Conservation (phyloP, 495 filamentous ascomycete species). For the Penicillium silybi region DNA sequence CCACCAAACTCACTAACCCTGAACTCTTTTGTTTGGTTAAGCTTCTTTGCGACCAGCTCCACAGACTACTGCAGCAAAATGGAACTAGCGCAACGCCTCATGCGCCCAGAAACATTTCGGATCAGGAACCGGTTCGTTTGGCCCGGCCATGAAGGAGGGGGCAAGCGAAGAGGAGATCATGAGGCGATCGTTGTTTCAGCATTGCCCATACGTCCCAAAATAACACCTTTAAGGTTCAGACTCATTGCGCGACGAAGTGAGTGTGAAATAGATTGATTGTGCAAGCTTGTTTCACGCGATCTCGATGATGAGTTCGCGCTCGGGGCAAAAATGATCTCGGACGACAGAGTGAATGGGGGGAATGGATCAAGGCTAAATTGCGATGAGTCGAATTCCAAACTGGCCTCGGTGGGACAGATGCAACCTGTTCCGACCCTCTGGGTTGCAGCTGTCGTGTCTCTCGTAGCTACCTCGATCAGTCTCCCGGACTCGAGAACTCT, state of each 20-base stretch:
- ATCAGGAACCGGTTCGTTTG: conserved; percentile 21
- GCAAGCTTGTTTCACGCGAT: neutral
- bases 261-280: conserved; percentile 11
- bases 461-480: neutral
- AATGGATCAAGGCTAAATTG: conserved; percentile 2
- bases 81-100: conserved; percentile 10
- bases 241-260: conserved; percentile 5
- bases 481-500: neutral
- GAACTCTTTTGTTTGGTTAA: conserved; percentile 6
- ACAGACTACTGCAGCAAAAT: conserved; percentile 14
- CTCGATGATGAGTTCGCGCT: neutral
- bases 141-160: conserved; percentile 1
- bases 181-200: conserved; percentile 25
- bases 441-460: neutral
- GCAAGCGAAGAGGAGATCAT: conserved; percentile 1
- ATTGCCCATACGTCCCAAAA: neutral
- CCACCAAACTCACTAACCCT: too few species aligned
- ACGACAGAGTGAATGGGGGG: neutral
- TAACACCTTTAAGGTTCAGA: neutral
- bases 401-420: conserved; percentile 11
- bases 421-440: neutral
- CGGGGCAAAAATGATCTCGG: neutral
- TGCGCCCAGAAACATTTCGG: conserved; percentile 1
- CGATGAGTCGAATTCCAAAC: conserved; percentile 15
- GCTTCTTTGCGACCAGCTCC: conserved; percentile 13